A percentile compares a stretch with the other conserved stretches of the same genome.
Evolutionary conservation across 2,329 filamentous ascomycete species (phyloP).

Genomic region (Talaromyces sp.): DNA sequence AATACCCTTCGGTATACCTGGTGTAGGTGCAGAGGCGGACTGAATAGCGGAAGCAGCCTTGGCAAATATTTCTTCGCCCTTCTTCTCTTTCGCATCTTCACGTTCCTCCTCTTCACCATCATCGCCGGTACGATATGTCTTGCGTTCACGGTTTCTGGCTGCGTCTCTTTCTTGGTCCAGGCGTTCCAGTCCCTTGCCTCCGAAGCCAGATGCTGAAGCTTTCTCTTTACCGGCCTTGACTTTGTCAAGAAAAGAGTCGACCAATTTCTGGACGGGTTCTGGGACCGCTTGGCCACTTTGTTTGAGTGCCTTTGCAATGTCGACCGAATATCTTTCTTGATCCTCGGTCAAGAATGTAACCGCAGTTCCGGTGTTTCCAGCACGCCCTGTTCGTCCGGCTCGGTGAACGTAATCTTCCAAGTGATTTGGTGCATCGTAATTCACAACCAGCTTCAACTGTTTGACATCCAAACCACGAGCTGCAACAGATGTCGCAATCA

Average conservation of each 20-base stretch:
- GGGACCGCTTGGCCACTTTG: constrained; percentile 85
- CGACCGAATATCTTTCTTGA: constrained; percentile 84
- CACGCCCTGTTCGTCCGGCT: constrained; percentile 87
- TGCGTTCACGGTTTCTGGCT: constrained; percentile 79
- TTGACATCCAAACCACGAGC: constrained; percentile 95
- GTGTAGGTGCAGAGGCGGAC: constrained; percentile 53
- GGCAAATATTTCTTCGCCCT: constrained; percentile 55
- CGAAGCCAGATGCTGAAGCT: constrained; percentile 78
- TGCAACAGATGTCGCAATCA: constrained; percentile 93
- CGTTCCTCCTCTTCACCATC: constrained; percentile 71
- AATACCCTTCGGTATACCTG: constrained; percentile 55
- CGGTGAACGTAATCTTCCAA: constrained; percentile 96
- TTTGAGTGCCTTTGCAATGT: constrained; percentile 86
- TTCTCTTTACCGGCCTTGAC: constrained; percentile 91
- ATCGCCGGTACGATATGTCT: constrained; percentile 86
- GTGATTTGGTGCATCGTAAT: constrained; percentile 92
- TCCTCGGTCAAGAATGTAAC: constrained; percentile 91
- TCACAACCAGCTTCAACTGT: constrained; percentile 91
- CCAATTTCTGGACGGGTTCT: constrained; percentile 61
- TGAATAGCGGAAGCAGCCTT: constrained; percentile 65
- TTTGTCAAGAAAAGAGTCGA: constrained; percentile 75
- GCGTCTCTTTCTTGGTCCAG: constrained; percentile 89
- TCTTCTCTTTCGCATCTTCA: constrained; percentile 69
- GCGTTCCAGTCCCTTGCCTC: constrained; percentile 88
- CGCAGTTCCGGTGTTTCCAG: constrained; percentile 89